Percentiles rank a stretch among this genome's conserved stretches.
phyloP scores from a whole-genome alignment of 2,329 filamentous ascomycete species.

The Ophiocordyceps unilateralis region DNA sequence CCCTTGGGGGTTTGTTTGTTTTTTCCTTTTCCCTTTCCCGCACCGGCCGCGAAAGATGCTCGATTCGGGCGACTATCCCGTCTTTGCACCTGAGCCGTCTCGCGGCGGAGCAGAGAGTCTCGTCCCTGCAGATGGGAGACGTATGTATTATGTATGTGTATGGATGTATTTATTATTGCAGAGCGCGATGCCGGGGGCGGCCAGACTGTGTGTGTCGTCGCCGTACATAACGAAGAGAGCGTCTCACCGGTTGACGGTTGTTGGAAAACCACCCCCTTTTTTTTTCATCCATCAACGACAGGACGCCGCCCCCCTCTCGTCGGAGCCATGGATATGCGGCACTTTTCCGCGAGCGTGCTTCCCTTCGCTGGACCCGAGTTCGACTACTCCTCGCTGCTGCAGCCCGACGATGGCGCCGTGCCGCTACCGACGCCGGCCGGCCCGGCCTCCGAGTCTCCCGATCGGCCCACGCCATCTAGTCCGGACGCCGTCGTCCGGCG shows the following conservation, averaged over 20 bases:
- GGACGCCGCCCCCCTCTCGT: background rate
- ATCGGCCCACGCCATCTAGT: slow-evolving; percentile 13
- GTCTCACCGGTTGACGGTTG: background rate
- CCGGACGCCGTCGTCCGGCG: slow-evolving; percentile 7
- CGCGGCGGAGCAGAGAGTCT: background rate
- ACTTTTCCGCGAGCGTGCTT: slow-evolving; percentile 11
- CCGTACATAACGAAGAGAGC: background rate
- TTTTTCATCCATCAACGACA: background rate
- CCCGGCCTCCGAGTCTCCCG: slow-evolving; percentile 10
- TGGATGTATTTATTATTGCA: too few species aligned
- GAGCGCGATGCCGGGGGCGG: too few species aligned
- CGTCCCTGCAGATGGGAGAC: background rate
- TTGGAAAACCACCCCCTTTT: background rate
- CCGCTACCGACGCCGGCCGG: background rate
- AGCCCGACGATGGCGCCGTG: slow-evolving; percentile 7
- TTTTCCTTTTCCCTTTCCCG: background rate
- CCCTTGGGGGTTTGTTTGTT: background rate
- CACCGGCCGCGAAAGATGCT: background rate
- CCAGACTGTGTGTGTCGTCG: too few species aligned
- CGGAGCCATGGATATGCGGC: slow-evolving; percentile 14
- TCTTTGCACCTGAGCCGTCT: background rate
- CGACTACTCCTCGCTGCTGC: slow-evolving; percentile 22
- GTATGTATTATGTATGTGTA: slow-evolving; percentile 5
- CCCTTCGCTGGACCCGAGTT: slow-evolving; percentile 16
- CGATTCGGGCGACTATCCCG: background rate